Evolutionary conservation across 2,329 filamentous ascomycete genomes (phyloP).

Genomic region (Xylariales sp.): DNA sequence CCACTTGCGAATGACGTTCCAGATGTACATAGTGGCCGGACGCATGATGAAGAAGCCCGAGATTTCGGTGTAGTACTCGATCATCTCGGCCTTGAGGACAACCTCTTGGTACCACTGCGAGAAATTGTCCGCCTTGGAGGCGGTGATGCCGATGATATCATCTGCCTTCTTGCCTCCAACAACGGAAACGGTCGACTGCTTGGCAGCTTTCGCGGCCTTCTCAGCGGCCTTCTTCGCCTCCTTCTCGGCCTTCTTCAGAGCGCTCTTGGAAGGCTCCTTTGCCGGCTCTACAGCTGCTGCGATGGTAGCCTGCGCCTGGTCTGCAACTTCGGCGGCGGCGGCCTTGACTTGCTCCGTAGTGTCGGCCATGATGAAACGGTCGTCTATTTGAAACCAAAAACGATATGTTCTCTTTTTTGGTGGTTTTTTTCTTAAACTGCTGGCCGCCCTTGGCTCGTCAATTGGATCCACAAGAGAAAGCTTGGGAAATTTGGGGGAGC

Average conservation of each 20-base stretch:
- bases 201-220: slow-evolving; percentile 59
- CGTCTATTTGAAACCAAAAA: too few relatives aligned
- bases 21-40: slow-evolving; percentile 62
- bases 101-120: slow-evolving; percentile 97
- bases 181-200: slow-evolving; percentile 47
- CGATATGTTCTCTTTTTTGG: too few relatives aligned
- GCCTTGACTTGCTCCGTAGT: slow-evolving; percentile 24
- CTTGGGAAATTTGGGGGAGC: too few relatives aligned
- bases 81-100: slow-evolving; percentile 93
- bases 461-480: too few relatives aligned
- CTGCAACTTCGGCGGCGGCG: slow-evolving; percentile 61
- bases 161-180: slow-evolving; percentile 40
- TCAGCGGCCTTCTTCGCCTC: slow-evolving; percentile 56
- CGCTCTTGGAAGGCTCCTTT: slow-evolving; percentile 54
- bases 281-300: slow-evolving; percentile 26
- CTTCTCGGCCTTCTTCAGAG: slow-evolving; percentile 63
- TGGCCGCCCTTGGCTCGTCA: too few relatives aligned
- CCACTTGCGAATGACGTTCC: slow-evolving; percentile 60
- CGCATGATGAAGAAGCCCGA: slow-evolving; percentile 96
- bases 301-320: slow-evolving; percentile 49
- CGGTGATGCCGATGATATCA: slow-evolving; percentile 83
- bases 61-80: slow-evolving; percentile 85
- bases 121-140: slow-evolving; percentile 81
- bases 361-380: slow-evolving; percentile 4
- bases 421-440: too few relatives aligned